Evolutionary conservation across 2,329 filamentous ascomycete species (phyloP).

Genomic region (Exophiala spinifera): DNA sequence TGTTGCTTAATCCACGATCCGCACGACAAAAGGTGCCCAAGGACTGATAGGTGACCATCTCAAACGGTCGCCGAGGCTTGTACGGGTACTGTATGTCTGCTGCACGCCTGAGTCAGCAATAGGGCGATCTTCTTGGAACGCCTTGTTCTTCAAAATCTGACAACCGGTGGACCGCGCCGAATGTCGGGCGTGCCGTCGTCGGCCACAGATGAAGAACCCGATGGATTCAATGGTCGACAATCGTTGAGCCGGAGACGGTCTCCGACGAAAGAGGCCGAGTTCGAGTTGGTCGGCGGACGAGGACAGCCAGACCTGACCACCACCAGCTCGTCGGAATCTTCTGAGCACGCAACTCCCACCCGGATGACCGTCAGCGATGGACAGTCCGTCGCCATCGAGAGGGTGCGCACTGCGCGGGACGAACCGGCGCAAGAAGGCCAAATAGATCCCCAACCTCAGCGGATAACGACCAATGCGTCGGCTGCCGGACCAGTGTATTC

Average conservation of each 20-base stretch:
- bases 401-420: conserved; percentile 7
- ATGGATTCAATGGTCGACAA: not conserved
- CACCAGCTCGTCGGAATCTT: not conserved
- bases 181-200: too few relatives aligned
- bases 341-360: not conserved
- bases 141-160: too few relatives aligned
- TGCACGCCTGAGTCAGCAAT: not conserved
- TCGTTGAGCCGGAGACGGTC: not conserved
- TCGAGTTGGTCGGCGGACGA: too few relatives aligned
- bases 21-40: too few relatives aligned
- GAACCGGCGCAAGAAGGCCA: not conserved
- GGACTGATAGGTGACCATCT: too few relatives aligned
- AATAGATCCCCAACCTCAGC: conserved; percentile 15
- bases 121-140: not conserved
- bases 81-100: too few relatives aligned
- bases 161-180: too few relatives aligned
- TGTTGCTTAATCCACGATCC: too few relatives aligned
- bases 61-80: too few relatives aligned
- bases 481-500: conserved; percentile 31
- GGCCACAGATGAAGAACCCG: too few relatives aligned
- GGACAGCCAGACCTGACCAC: too few relatives aligned
- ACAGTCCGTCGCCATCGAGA: conserved; percentile 17
- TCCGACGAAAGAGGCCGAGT: too few relatives aligned
- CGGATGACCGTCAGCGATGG: not conserved
- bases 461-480: conserved; percentile 15